Evolutionary conservation across 2,329 filamentous ascomycete genomes (phyloP), one percentile per base, ranked within the genome.

Genomic region (Dryadomyces quercivorus): DNA sequence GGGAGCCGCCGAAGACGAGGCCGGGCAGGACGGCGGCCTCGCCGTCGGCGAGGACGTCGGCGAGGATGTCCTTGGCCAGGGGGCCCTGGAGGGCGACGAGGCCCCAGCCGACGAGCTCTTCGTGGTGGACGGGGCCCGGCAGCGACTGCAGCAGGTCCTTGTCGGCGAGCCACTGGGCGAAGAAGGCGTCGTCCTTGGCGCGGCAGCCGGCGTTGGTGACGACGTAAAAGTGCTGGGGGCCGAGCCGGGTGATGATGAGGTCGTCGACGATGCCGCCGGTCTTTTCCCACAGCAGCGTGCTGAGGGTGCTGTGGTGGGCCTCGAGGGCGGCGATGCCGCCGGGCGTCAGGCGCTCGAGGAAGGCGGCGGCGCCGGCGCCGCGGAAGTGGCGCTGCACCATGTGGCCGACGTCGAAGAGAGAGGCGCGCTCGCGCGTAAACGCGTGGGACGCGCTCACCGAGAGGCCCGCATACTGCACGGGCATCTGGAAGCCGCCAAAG

Each of bases 201-300:
- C 90, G 79, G 69, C 91, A 95, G 42, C 83, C 93, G 26, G 92
- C 93, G 68, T 98, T 98, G 59, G 91, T 95, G 58, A 98, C 93
- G 56, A 97, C 83, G 70, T 96, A 95, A 74, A 91, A 97, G 53
- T 78, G 70, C 56, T 89, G 80, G 54, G 78, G 75, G 26, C 75
- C 78, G n/a, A 95, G 76, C 58, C 86, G 80, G 6, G 91, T 94
- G 64, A 98, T 84, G 62, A 98, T 85, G 5, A 87, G 90, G 71
- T 98, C 93, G 66, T 98, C 93, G 50, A 95, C 84, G 61, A 98
- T 97, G 51, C 93, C 93, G 45, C 93, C 93, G 0, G 84, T 91
- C 13, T 73, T 75, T 5, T 85, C 82, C 70, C 88, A 86, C 44
- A 98, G 75, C 36, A 98, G 77, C 2, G 85, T 83, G n/a, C 88